Evolutionary conservation across 345 rosid genomes (phyloP).

Genomic region (Jatropha curcas): DNA sequence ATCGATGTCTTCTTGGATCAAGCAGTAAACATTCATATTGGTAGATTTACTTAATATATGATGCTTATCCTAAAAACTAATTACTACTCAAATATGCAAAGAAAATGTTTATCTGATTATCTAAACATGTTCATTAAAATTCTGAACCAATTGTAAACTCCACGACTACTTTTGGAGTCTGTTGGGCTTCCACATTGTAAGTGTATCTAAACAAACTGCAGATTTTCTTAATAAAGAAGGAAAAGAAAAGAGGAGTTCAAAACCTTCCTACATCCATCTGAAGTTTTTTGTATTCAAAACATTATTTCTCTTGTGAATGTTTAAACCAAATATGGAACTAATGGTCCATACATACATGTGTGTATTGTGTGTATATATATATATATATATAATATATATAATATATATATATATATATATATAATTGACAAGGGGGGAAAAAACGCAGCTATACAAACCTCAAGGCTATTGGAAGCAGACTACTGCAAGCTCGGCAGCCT

Average conservation of each 20-base stretch:
- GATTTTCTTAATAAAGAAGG: not conserved
- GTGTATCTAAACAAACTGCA: not conserved
- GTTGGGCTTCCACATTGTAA: conserved; percentile 1
- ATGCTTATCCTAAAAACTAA: not conserved
- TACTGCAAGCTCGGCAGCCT: conserved; percentile 95
- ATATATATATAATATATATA: too few species aligned
- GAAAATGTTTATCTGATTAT: not conserved
- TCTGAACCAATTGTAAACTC: not conserved
- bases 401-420: too few species aligned
- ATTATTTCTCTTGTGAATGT: not conserved
- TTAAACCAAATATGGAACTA: not conserved
- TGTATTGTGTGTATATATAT: too few species aligned
- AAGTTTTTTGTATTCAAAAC: not conserved
- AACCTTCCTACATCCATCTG: not conserved
- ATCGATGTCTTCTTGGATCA: not conserved
- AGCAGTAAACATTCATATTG: not conserved
- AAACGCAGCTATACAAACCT: conserved; percentile 47
- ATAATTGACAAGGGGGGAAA: too few species aligned
- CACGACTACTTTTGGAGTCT: not conserved
- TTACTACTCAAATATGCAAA: not conserved
- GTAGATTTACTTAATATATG: not conserved
- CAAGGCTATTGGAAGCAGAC: conserved; percentile 97
- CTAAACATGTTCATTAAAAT: not conserved
- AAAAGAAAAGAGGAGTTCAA: not conserved
- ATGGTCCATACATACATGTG: too few species aligned